These are phyloP conservation scores for Sporopachydermia cereana DNA, from an alignment of 1,139 yeast genomes.

Conservation along the genomic window DNA sequence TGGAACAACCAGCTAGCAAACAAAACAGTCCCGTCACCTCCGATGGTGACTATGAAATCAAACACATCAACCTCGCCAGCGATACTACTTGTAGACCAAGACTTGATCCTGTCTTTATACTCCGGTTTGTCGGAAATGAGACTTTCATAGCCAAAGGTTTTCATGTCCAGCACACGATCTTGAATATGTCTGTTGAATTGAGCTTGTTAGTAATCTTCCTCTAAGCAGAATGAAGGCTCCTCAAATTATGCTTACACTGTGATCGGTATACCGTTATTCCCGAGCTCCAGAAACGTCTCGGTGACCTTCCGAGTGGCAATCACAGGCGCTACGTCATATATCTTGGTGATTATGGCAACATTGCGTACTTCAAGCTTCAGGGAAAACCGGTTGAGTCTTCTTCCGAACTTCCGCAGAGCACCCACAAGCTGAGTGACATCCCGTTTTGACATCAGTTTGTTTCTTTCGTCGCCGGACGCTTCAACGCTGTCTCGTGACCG, in stretches of 20 bases:
- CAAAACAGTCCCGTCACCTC: conserved; percentile 86
- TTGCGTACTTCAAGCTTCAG: conserved; percentile 49
- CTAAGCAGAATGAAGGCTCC: too few species aligned
- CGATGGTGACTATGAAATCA: conserved; percentile 49
- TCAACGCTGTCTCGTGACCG: neutral
- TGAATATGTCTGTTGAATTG: conserved; percentile 32
- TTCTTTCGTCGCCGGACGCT: conserved; percentile 6
- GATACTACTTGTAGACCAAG: conserved; percentile 48
- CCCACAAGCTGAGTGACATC: conserved; percentile 29
- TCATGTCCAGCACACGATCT: conserved; percentile 32
- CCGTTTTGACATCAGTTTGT: conserved; percentile 22
- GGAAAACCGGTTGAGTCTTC: conserved; percentile 26
- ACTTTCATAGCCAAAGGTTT: conserved; percentile 32
- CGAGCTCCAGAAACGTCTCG: conserved; percentile 39
- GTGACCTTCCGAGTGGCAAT: conserved; percentile 44
- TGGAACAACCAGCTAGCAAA: conserved; percentile 54
- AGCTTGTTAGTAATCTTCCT: too few species aligned
- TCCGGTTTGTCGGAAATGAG: conserved; percentile 27
- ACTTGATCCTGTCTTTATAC: conserved; percentile 32
- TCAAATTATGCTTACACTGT: neutral
- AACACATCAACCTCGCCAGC: conserved; percentile 32
- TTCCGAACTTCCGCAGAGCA: conserved; percentile 28
- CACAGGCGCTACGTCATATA: conserved; percentile 49
- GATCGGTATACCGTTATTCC: conserved; percentile 13
- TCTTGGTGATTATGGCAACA: conserved; percentile 58